phyloP scores from a whole-genome alignment of 176 grass and related monocot genomes.

The Cenchrus americanus region DNA sequence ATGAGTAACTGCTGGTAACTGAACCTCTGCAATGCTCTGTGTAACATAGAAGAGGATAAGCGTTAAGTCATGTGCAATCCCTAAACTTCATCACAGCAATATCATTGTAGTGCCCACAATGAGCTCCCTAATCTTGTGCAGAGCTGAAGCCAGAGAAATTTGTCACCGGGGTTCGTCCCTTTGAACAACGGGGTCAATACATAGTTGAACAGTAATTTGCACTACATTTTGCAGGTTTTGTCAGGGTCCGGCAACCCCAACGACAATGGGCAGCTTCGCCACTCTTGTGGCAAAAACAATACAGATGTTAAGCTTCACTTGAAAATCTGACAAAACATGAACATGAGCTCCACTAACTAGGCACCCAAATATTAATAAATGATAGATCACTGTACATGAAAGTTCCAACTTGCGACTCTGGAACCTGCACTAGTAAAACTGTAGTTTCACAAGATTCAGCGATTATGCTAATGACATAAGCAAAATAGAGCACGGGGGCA shows the following conservation, averaged over 20 bases:
- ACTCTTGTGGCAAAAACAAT: background rate
- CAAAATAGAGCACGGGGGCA: background rate
- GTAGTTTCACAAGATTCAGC: background rate
- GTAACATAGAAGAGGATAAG: background rate
- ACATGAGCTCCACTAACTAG: background rate
- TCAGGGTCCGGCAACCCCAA: too few relatives aligned
- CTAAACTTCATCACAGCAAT: background rate
- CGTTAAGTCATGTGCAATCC: constrained; percentile 16
- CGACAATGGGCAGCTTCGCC: too few relatives aligned
- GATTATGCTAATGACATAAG: background rate
- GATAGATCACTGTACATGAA: background rate
- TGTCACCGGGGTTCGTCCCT: too few relatives aligned
- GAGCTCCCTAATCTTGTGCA: background rate
- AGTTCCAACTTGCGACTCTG: background rate
- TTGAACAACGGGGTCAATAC: too few relatives aligned
- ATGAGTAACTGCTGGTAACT: constrained; percentile 75
- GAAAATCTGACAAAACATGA: background rate
- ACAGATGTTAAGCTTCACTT: background rate
- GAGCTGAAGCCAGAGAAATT: too few relatives aligned
- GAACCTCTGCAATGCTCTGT: constrained; percentile 58
- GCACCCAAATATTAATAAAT: background rate
- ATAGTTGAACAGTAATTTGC: too few relatives aligned
- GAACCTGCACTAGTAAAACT: background rate
- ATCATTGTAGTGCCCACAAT: background rate
- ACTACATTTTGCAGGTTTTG: too few relatives aligned